These are phyloP conservation scores for Solanum sitiens DNA, from an alignment of 257 asterid species.

Conservation along the genomic window DNA sequence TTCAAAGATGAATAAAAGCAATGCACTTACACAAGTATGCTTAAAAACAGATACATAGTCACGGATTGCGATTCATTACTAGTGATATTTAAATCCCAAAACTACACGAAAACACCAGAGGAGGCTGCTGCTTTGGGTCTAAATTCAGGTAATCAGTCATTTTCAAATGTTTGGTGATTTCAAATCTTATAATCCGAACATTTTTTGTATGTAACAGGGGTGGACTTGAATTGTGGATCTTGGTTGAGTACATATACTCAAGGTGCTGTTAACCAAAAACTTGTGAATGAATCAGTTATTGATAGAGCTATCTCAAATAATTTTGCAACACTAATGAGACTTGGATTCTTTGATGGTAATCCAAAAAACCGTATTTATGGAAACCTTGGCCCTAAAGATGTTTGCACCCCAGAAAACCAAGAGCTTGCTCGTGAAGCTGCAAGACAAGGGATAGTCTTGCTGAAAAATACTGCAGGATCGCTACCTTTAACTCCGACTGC, in stretches of 20 bases:
- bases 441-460: constrained; percentile 72
- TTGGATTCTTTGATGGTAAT: constrained; percentile 92
- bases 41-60: constrained; percentile 61
- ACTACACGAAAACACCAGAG: constrained; percentile 82
- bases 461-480: constrained; percentile 51
- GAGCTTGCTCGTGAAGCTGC: constrained; percentile 88
- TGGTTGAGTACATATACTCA: constrained; percentile 33
- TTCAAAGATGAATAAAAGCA: neutral
- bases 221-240: constrained; percentile 81
- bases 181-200: no score
- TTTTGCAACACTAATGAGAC: constrained; percentile 66
- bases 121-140: constrained; percentile 77
- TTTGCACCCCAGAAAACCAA: constrained; percentile 55
- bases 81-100: constrained; percentile 51
- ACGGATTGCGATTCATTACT: constrained; percentile 85
- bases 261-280: constrained; percentile 54
- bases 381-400: constrained; percentile 69
- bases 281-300: constrained; percentile 46
- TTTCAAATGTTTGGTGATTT: neutral
- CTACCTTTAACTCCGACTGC: constrained; percentile 45
- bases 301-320: constrained; percentile 56
- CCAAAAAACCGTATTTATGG: constrained; percentile 59
- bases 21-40: neutral
- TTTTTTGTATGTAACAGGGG: constrained; percentile 24
- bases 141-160: constrained; percentile 42